Conservation (phyloP, 257 asterid species). For the Eustoma russellianum region DNA sequence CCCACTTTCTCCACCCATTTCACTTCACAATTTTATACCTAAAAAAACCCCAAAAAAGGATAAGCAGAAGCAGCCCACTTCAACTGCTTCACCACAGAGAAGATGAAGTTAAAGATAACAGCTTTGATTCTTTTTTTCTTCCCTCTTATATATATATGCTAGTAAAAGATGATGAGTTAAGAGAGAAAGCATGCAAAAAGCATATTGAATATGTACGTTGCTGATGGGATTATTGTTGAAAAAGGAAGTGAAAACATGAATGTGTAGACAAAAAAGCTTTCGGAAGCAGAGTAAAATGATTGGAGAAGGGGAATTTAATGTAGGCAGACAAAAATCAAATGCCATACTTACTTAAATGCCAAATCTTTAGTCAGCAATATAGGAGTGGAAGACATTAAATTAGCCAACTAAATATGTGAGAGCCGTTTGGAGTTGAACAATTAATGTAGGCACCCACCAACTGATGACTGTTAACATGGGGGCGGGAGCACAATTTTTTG, state of each 20-base stretch:
- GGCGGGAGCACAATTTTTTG: too few species aligned
- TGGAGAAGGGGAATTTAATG: not conserved
- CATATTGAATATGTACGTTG: not conserved
- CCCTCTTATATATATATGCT: not conserved
- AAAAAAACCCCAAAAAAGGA: not conserved
- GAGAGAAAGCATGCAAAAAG: not conserved
- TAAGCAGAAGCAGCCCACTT: too few species aligned
- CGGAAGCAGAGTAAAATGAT: conserved; percentile 7
- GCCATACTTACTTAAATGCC: too few species aligned
- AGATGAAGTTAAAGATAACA: too few species aligned
- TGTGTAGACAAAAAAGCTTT: conserved; percentile 17
- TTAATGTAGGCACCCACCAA: too few species aligned
- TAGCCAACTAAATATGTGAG: too few species aligned
- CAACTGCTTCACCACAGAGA: not conserved
- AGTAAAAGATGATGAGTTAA: not conserved
- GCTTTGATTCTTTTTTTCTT: not conserved
- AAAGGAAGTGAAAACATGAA: not conserved
- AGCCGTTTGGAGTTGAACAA: too few species aligned
- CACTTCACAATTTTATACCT: not conserved
- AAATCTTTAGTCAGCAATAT: too few species aligned
- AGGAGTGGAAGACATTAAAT: too few species aligned
- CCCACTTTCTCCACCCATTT: conserved; percentile 52
- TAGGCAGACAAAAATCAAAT: too few species aligned
- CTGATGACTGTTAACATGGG: too few species aligned
- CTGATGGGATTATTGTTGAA: not conserved